Base-by-base conservation (phyloP, 1,284 basidiomycete genomes). In the Xanthoconium separans region DNA sequence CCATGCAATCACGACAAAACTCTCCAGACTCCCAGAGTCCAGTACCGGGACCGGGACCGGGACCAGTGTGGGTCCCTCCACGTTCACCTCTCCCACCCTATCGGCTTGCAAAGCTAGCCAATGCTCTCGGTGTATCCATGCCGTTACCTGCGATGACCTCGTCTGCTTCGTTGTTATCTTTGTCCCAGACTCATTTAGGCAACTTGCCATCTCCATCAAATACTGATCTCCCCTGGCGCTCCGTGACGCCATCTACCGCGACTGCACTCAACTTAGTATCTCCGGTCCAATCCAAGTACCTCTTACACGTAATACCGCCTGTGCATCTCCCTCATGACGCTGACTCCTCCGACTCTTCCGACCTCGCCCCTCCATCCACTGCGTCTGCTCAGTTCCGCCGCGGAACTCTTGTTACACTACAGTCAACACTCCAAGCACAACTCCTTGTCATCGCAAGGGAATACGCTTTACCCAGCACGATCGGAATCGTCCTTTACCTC, bases 361-460 rank as follows among this genome's bases (percentile, higher is more conserved):
- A 79, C 18, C 72, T 81, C 43, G 75, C 75, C 2, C 81, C 76
- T 46, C 80, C 83, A 6, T 66, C 75, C 6, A 74, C 74, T 39
- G 82, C 87, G 3, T 84, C 85, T 8, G 87, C 79, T 12, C 87
- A 89, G 50, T 90, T 90, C 60, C 78, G 80, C n/a, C 81, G 90
- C 36, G 90, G 89, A 13, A 83, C 82, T 20, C 77, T 92, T 16
- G 82, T 92, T 7, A 84, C 89, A 2, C 76, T 93, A 1, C 80
- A 89, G 63, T 75, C 88, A 11, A 87, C 82, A 1, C 72, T 92
- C 5, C 84, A 88, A 53, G 77, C 83, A 3, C 90, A 92, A 63
- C 73, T 92, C 7, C 73, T 75, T 41, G 87, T 88, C n/a, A 91
- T 92, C 50, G 88, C 91, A n/a, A 85, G 85, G 66, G 91, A 94